Base-by-base conservation (phyloP, 139 green algal species). In the Tetradesmus obliquus region DNA sequence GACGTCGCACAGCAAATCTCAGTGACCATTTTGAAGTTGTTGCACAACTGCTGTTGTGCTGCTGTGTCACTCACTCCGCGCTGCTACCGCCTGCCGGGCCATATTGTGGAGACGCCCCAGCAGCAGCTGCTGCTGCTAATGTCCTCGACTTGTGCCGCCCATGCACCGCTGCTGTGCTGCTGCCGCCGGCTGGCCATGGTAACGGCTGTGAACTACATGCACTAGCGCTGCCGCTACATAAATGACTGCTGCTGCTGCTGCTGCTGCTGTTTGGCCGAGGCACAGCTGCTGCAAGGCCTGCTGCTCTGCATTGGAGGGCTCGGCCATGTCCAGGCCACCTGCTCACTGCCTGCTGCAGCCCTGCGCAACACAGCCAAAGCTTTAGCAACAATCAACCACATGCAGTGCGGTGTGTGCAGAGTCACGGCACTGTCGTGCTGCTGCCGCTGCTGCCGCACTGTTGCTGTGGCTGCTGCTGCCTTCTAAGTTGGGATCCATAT, bases 71-170 rank as follows among this genome's bases (percentile, higher is more conserved):
- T 82, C 24, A 55, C 24, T 53, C 76, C 3, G 13, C 8, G n/a
- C 76, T 55, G 76, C 76, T 55, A n/a, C 76, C 76, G 6, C 66
- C 66, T 76, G 66, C 15, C n/a, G 66, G 66, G 15, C 15, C 66
- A 76, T 24, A 76, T 19, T 76, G 66, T 12, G 15, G 3, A n/a
- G 66, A 17, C 5, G 76, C 76, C 53, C 6, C 76, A 82, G 76
- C 76, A 82, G 76, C 76, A 82, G 76, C 76, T 55, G 76, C 76
- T 55, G 76, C 76, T 20, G 76, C 76, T 55, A 82, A 24, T 19
- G 66, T 76, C 17, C 66, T 17, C 15, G 1, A 5, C 66, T 19
- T 76, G 17, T n/a, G 66, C 66, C n/a, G 66, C 17, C 66, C 66
- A 76, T 76, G 15, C 66, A 76, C 66, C 10, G 66, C 66, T 24